Evolutionary conservation across 2,329 filamentous ascomycete species (phyloP).

Genomic region (Colletotrichum tofieldiae): DNA sequence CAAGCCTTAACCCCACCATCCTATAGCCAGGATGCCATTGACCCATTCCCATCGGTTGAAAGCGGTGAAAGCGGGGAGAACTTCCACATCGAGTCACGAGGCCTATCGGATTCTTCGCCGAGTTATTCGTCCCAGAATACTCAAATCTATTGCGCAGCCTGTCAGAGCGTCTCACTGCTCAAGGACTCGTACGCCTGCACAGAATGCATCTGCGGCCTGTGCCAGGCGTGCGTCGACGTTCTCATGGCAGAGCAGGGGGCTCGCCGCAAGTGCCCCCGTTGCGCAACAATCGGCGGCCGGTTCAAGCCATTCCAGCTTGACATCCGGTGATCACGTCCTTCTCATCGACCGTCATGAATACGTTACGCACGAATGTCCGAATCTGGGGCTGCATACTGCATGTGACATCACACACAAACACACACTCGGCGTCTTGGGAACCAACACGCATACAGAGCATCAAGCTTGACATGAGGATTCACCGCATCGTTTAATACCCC

Average conservation of each 20-base stretch:
- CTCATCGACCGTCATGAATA: slow-evolving; percentile 6
- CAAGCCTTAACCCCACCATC: slow-evolving; percentile 90
- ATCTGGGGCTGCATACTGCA: slow-evolving; percentile 28
- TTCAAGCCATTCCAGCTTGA: slow-evolving; percentile 91
- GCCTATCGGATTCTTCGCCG: slow-evolving; percentile 79
- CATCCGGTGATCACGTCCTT: slow-evolving; percentile 68
- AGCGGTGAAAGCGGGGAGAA: slow-evolving; percentile 80
- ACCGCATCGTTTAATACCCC: slow-evolving; percentile 40
- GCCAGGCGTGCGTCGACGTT: slow-evolving; percentile 88
- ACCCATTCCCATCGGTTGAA: slow-evolving; percentile 93
- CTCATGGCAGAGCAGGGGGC: slow-evolving; percentile 84
- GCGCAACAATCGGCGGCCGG: slow-evolving; percentile 82
- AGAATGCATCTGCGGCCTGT: slow-evolving; percentile 95
- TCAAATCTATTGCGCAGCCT: slow-evolving; percentile 94
- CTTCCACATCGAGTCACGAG: slow-evolving; percentile 78
- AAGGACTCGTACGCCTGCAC: slow-evolving; percentile 94
- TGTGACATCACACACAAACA: slow-evolving; percentile 31
- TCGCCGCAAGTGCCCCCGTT: slow-evolving; percentile 83
- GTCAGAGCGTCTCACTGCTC: slow-evolving; percentile 82
- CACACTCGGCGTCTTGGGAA: slow-evolving; percentile 35
- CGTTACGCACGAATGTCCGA: slow-evolving; percentile 16
- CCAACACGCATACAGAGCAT: slow-evolving; percentile 40
- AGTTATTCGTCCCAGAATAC: slow-evolving; percentile 82
- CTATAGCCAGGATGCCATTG: slow-evolving; percentile 76
- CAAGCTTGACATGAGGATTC: slow-evolving; percentile 35